Evolutionary conservation across 208 protist species (phyloP), one percentile per base, ranked within the genome.

Genomic region (Acanthamoeba polyphaga): DNA sequence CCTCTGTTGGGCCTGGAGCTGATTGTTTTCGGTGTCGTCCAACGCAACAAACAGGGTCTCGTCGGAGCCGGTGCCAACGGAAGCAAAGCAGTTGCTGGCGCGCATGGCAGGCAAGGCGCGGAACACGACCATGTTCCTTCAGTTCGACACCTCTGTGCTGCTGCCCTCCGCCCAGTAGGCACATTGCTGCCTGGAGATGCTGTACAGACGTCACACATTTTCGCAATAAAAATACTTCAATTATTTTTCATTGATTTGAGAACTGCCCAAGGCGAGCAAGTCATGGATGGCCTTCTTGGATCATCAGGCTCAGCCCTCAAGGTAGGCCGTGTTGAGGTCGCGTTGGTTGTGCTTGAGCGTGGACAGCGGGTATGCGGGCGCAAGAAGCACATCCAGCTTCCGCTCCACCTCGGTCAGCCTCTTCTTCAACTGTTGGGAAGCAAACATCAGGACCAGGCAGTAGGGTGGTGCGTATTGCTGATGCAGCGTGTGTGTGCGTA

Each of bases 111-210:
- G 43, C 27, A 68, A 58, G 22, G 53, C 87, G 43, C 53, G 87
- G 27, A 90, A 84, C 80, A 43, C 87, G 17, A 68, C 58, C 29
- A 92, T 92, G 60, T 92, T 78, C 64, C 87, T 92, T 29, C 87
- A 92, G 62, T 74, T 92, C 43, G 87, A 92, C 49, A 64, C 49
- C 5, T 66, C 53, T 38, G 17, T 66, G 9, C 32, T 38, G 38
- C 38, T 38, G 38, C 38, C 38, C 38, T 38, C 38, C 38, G n/a
- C n/a, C n/a, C n/a, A n/a, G n/a, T n/a, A n/a, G n/a, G n/a, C n/a
- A n/a, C n/a, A n/a, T n/a, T n/a, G n/a, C n/a, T n/a, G n/a, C n/a
- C n/a, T n/a, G 38, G 38, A 38, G 38, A 38, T 38, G 38, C 38
- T 38, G 38, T 38, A 38, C 38, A 38, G 38, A 38, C n/a, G n/a